Base-by-base conservation (phyloP, 495 filamentous ascomycete genomes). In the Tuber calosporum region DNA sequence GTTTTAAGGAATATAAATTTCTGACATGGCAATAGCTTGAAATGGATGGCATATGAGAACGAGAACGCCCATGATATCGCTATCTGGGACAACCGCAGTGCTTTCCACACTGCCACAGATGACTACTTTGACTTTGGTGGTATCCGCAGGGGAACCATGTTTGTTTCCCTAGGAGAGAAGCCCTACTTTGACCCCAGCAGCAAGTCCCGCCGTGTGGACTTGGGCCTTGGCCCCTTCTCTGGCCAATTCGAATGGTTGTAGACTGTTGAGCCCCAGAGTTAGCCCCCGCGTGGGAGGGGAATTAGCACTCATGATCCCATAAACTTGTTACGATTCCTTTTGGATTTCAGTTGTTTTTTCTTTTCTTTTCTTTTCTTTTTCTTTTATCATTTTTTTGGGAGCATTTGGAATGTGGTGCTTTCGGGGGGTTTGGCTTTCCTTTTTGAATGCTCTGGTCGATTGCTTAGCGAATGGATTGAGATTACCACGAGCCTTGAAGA, bases 51-150 rank as follows among this genome's bases (percentile, higher is more conserved):
- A 75, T 85, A 87, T 70, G 62, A 71, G 13, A 88, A 89, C 77
- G 87, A 76, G 34, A 72, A 77, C 22, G 74, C 70, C 17, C 42
- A 68, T 58, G 90, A 90, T 81, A 74, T 91, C 22, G 90, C 91
- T 0, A 92, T 94, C 75, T 94, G 92, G 91, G 92, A 93, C 80
- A 93, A 93, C 75, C 83, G 91, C 11, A 87, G 86, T 48, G 86
- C 87, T 1, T 92, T 88, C 81, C 91, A 93, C 76, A 86, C 87
- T 5, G 90, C 90, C 0, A 93, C 91, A 2, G 88, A 85, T 66
- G 92, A 93, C 80, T 92, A 86, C 73, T n/a, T 83, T 19, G 75
- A 77, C 41, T 37, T 77, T 22, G 53, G 38, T 42, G 77, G 75
- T 19, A 41, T 78, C 15, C 74, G 77, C 34, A 58, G 34, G 9